These are phyloP conservation scores for Phialophora macrospora DNA, from an alignment of 2,329 filamentous ascomycete species.

Conservation along the genomic window DNA sequence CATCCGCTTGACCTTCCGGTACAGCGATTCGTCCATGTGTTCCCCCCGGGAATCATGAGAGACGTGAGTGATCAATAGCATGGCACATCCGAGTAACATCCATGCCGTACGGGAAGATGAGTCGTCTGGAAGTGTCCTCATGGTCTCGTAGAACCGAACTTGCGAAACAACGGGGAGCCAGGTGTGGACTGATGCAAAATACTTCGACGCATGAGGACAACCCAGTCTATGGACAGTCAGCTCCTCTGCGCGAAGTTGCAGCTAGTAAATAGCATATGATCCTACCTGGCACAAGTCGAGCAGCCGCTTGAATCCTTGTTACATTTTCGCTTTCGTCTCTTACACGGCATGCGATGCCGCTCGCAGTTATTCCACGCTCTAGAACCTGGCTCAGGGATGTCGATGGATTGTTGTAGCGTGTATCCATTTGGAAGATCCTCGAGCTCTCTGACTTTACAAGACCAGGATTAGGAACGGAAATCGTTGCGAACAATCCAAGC, in stretches of 20 bases:
- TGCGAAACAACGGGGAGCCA: not conserved
- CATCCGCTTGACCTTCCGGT: not conserved
- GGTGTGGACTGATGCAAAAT: not conserved
- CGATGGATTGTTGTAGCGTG: no score
- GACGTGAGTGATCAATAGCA: not conserved
- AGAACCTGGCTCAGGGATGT: no score
- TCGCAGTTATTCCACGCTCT: not conserved
- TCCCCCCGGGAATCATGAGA: not conserved
- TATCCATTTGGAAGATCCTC: no score
- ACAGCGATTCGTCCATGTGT: not conserved
- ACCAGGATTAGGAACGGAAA: no score
- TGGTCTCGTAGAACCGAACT: not conserved
- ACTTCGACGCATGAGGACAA: not conserved
- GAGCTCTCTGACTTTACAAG: no score
- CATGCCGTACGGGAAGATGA: not conserved
- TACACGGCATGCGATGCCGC: not conserved
- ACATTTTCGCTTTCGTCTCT: slow-evolving; percentile 2
- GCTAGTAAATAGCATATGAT: not conserved
- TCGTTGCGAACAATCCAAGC: no score
- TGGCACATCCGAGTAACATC: not conserved
- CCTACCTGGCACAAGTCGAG: slow-evolving; percentile 7
- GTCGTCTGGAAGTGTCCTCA: not conserved
- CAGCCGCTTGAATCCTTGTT: slow-evolving; percentile 6
- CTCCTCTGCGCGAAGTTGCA: not conserved
- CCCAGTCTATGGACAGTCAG: not conserved